phyloP scores from a whole-genome alignment of 2,329 filamentous ascomycete species.

The Claviceps pazoutovae region DNA sequence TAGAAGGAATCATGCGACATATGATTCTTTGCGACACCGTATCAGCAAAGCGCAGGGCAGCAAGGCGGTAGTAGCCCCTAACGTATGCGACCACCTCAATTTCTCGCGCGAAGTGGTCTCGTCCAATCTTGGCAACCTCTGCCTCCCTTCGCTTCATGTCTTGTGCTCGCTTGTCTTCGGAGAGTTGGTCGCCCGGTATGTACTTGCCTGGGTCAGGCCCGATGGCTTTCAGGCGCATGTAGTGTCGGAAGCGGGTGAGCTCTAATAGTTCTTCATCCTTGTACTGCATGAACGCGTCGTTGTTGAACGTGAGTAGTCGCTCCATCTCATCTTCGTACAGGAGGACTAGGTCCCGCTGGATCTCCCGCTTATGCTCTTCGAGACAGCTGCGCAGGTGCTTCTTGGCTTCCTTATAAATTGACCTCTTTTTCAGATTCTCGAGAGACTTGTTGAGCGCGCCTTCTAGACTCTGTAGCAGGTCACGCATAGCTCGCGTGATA shows the following conservation, averaged over 20 bases:
- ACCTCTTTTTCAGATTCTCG: slow-evolving; percentile 28
- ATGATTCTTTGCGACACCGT: slow-evolving; percentile 31
- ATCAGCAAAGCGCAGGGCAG: slow-evolving; percentile 51
- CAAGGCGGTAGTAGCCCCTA: slow-evolving; percentile 55
- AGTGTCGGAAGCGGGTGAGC: slow-evolving; percentile 33
- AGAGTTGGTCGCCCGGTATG: slow-evolving; percentile 18
- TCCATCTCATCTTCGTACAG: slow-evolving; percentile 39
- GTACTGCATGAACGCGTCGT: slow-evolving; percentile 31
- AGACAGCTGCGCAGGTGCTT: slow-evolving; percentile 32
- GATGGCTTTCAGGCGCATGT: slow-evolving; percentile 31
- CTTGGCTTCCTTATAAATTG: slow-evolving; percentile 35
- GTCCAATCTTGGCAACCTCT: slow-evolving; percentile 33
- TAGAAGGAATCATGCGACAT: slow-evolving; percentile 33
- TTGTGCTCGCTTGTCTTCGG: slow-evolving; percentile 30
- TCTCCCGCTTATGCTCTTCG: slow-evolving; percentile 20
- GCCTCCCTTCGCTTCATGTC: slow-evolving; percentile 29
- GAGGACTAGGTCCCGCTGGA: slow-evolving; percentile 24
- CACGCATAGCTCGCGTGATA: slow-evolving; percentile 30
- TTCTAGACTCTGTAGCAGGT: slow-evolving; percentile 33
- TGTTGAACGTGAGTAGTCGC: slow-evolving; percentile 44
- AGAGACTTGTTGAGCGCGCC: slow-evolving; percentile 34
- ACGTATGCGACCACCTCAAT: slow-evolving; percentile 49
- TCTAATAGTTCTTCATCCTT: slow-evolving; percentile 30
- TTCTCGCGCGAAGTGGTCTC: slow-evolving; percentile 46
- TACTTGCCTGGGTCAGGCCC: slow-evolving; percentile 14